Conservation (phyloP, 768 basidiomycete species). For the Collybiopsis confluens region DNA sequence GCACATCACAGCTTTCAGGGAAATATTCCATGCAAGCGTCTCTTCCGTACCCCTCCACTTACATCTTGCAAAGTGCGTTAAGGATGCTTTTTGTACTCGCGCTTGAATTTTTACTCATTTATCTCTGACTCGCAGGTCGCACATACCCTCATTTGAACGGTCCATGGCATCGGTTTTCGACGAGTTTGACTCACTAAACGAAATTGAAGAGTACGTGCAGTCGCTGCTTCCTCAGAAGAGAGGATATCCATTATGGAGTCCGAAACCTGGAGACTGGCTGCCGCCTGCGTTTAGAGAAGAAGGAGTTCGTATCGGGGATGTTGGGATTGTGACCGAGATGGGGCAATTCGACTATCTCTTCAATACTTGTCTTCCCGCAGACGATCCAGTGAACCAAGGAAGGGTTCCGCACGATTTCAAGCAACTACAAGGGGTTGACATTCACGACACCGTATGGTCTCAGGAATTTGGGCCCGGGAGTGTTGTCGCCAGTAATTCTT, state of each 20-base stretch:
- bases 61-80: no score
- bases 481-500: neutral
- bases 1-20: no score
- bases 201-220: neutral
- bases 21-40: no score
- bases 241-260: conserved; percentile 1
- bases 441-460: neutral
- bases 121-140: no score
- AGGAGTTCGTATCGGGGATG: conserved; percentile 1
- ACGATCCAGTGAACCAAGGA: neutral
- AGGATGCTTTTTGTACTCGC: no score
- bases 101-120: no score
- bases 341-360: conserved; percentile 6
- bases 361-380: neutral
- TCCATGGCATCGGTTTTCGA: no score
- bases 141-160: no score
- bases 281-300: neutral
- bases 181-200: neutral
- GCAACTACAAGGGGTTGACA: neutral
- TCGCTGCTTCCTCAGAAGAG: neutral
- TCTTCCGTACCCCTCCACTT: no score
- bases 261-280: neutral
- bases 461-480: neutral
- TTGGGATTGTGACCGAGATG: neutral
- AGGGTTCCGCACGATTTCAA: conserved; percentile 1